Conservation (phyloP, 1,284 basidiomycete genomes). For the Bjerkandera adusta region DNA sequence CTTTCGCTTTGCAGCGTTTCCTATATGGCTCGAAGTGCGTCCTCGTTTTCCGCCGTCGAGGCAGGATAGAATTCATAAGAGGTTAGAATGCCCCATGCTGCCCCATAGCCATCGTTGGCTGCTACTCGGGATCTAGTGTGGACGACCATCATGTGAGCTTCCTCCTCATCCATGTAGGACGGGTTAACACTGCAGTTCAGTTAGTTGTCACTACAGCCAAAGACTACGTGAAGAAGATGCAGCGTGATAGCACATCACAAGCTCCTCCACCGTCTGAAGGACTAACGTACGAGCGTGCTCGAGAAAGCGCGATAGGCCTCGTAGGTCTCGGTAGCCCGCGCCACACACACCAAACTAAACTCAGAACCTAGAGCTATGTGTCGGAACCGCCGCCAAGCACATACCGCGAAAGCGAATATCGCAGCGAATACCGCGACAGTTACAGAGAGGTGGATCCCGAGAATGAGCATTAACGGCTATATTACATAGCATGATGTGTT, state of each 20-base stretch:
- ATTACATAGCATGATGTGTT: no score
- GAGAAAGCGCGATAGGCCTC: slow-evolving; percentile 20
- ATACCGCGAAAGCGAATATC: slow-evolving; percentile 13
- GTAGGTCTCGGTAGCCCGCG: background rate
- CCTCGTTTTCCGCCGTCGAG: background rate
- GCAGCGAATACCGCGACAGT: slow-evolving; percentile 16
- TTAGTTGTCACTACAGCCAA: slow-evolving; percentile 62
- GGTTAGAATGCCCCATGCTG: slow-evolving; percentile 77
- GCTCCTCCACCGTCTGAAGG: slow-evolving; percentile 17
- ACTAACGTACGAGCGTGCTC: slow-evolving; percentile 19
- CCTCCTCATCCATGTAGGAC: background rate
- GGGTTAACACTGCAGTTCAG: slow-evolving; percentile 32
- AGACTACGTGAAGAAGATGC: slow-evolving; percentile 67
- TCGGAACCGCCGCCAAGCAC: slow-evolving; percentile 19
- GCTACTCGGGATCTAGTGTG: slow-evolving; percentile 77
- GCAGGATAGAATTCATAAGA: slow-evolving; percentile 11
- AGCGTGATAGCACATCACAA: slow-evolving; percentile 32
- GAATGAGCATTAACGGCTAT: slow-evolving; percentile 11
- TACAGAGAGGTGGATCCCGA: slow-evolving; percentile 20
- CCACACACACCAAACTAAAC: no score
- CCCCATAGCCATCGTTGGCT: slow-evolving; percentile 75
- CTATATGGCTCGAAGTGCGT: slow-evolving; percentile 75
- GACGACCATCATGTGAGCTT: slow-evolving; percentile 73
- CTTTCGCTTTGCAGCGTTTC: slow-evolving; percentile 54
- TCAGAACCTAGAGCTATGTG: slow-evolving; percentile 23